Base-by-base conservation (phyloP, 306 rosid species). In the Sesbania bispinosa region DNA sequence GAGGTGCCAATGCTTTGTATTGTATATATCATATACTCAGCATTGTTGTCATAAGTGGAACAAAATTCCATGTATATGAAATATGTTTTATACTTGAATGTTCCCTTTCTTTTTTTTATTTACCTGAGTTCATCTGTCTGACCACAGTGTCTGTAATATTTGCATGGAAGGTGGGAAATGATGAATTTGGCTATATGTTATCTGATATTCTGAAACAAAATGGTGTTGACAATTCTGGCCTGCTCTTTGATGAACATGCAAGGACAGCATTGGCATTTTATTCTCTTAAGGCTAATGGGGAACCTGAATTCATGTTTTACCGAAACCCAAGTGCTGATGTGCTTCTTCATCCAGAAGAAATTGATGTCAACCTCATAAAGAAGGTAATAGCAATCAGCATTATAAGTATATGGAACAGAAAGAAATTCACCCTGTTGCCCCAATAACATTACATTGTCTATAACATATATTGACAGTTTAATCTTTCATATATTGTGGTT, bases 281-380 rank as follows among this genome's bases (percentile, higher is more conserved):
- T 55, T 39, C 77, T 13, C 46, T 82, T 1, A 73, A n/a, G 43
- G 46, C 26, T 10, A 53, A 78, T 42, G 81, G 78, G 19, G 10
- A 78, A 29, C 67, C 65, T 36, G 68, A 82, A 58, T 74, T 82
- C 52, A 20, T 74, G 81, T 63, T 69, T 42, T 82, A 58, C 27
- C 29, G 43, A 42, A 79, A 82, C 27, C 86, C 83, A 15, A 82
- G 81, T 78, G 78, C 78, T 24, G 83, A 78, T 60, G 14, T 62
- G 62, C 78, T 69, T 21, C 77, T 82, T 41, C 58, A 1, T 4
- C 58, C 76, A 21, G 11, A 57, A 10, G 78, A 82, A 55, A n/a
- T 82, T 55, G 68, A 78, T 32, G 9, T 35, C 14, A 63, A 16
- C 20, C 74, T 82, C 46, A 24, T 74, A 2, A 57, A 74, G 11